These are phyloP conservation scores for Epichloe sibirici DNA, from an alignment of 2,329 filamentous ascomycete species.

Conservation along the genomic window DNA sequence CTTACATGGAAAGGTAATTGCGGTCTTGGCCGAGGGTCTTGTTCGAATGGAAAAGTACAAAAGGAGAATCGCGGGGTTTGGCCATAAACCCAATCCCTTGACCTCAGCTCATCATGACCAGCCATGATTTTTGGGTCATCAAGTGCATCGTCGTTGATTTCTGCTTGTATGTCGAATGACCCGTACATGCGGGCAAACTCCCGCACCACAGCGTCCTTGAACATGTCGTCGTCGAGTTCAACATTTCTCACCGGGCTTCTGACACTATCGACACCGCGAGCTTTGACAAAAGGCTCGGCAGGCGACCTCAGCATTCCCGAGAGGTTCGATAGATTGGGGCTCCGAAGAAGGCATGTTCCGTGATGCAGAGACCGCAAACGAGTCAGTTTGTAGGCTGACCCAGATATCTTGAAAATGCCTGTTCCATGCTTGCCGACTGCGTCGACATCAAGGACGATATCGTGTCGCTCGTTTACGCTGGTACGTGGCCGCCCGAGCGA, in stretches of 20 bases:
- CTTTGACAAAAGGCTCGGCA: slow-evolving; percentile 61
- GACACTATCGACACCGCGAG: slow-evolving; percentile 83
- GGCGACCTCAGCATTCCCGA: slow-evolving; percentile 65
- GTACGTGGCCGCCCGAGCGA: slow-evolving; percentile 44
- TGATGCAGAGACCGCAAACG: slow-evolving; percentile 75
- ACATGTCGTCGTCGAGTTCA: slow-evolving; percentile 34
- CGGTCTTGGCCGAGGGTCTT: slow-evolving; percentile 45
- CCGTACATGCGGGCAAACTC: slow-evolving; percentile 61
- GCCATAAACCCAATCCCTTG: slow-evolving; percentile 63
- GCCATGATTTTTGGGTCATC: slow-evolving; percentile 36
- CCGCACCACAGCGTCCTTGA: slow-evolving; percentile 43
- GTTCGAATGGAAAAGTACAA: slow-evolving; percentile 45
- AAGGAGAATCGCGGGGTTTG: slow-evolving; percentile 80
- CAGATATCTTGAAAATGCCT: slow-evolving; percentile 65
- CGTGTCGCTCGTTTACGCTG: slow-evolving; percentile 79
- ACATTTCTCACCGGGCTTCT: slow-evolving; percentile 76
- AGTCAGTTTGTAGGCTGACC: slow-evolving; percentile 90
- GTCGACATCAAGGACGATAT: slow-evolving; percentile 63
- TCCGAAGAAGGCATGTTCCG: slow-evolving; percentile 74
- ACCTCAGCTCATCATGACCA: slow-evolving; percentile 30
- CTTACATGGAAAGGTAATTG: slow-evolving; percentile 34
- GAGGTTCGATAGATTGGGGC: slow-evolving; percentile 60
- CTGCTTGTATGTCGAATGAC: slow-evolving; percentile 18
- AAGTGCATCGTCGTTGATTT: slow-evolving; percentile 38
- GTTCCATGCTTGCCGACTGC: slow-evolving; percentile 6